Base-by-base conservation (phyloP, 495 filamentous ascomycete species). In the Stereocaulon alpinum region DNA sequence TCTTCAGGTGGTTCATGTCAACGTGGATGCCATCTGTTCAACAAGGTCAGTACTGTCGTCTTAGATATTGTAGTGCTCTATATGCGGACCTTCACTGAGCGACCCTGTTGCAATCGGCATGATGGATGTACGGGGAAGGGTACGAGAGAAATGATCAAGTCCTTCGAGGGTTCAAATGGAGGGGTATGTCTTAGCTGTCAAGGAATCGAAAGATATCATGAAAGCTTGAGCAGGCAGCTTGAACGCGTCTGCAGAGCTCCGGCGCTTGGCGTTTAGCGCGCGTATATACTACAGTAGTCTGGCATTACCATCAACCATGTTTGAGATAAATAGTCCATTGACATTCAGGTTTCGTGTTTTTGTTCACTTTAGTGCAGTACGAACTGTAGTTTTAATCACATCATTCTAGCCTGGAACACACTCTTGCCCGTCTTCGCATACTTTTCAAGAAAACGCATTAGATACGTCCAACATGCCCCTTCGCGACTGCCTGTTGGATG, bases 1-100 rank as follows among this genome's bases (percentile, higher is more conserved):
- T 87, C 81, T 95, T 93, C 63, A 93, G 70, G 66, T 92, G 87
- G 64, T 96, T 87, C 93, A 98, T 97, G 69, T 98, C 93, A 55
- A 98, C 76, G 73, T 98, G 93, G 69, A 98, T 96, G 69, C 93
- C 93, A 91, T 98, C 93, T 98, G 47, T 2, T 6, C 6, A 29
- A 40, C 5, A 6, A 2, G 22, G 18, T 58, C 14, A 58, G 55
- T 40, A 34, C 17, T 40, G 4, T 55, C 34, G 10, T 37, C 58
- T 24, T 48, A 14, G 30, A 56, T 40, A 42, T 61, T 52, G 27
- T 45, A 12, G 56, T 57, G 29, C 1, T 17, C 30, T 27, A 12
- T 14, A 20, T 49, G 27, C 73, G 68, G 40, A 87, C 87, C 87
- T 81, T 89, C 85, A 62, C 80, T 86, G 58, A 91, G 74, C 73